A percentile compares a stretch with the other conserved stretches of the same genome.
phyloP scores from a whole-genome alignment of 352 stramenopile species.

The Peronospora belbahrii region DNA sequence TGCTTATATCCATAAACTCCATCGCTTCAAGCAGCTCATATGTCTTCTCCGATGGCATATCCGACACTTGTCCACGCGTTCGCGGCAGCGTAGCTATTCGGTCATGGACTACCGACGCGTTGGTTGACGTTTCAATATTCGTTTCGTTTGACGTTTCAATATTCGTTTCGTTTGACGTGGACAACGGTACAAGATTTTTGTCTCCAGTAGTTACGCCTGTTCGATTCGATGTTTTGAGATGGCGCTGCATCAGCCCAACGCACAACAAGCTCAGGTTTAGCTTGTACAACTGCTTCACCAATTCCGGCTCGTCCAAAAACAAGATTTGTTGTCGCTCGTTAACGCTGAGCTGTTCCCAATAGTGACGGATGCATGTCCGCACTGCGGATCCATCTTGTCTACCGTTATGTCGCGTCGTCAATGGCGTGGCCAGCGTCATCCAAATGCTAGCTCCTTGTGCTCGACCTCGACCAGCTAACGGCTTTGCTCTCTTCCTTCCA shows the following conservation, averaged over 20 bases:
- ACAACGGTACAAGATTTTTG: conserved; percentile 1
- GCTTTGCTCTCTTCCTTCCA: conserved; percentile 40
- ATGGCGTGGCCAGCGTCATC: conserved; percentile 19
- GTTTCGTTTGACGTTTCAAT: not conserved
- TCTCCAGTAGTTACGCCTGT: not conserved
- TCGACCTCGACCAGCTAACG: conserved; percentile 9
- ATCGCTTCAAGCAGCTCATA: conserved; percentile 84
- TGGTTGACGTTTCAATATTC: conserved; percentile 1
- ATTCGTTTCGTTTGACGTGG: not conserved
- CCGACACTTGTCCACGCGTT: conserved; percentile 9
- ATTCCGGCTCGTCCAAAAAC: conserved; percentile 71
- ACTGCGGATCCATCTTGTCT: conserved; percentile 12
- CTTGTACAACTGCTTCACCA: conserved; percentile 84
- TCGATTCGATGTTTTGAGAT: conserved; percentile 49
- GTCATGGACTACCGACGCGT: not conserved
- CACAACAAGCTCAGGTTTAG: conserved; percentile 80
- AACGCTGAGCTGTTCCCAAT: conserved; percentile 60
- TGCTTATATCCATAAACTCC: conserved; percentile 86
- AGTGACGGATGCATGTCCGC: conserved; percentile 34
- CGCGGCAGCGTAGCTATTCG: conserved; percentile 2
- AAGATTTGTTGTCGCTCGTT: conserved; percentile 67
- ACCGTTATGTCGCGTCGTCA: conserved; percentile 7
- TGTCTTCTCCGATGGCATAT: conserved; percentile 44
- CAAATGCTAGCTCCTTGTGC: conserved; percentile 9
- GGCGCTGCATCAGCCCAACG: conserved; percentile 76